These are phyloP conservation scores for Cystofilobasidium capitatum DNA, from an alignment of 768 basidiomycete species.

Conservation along the genomic window DNA sequence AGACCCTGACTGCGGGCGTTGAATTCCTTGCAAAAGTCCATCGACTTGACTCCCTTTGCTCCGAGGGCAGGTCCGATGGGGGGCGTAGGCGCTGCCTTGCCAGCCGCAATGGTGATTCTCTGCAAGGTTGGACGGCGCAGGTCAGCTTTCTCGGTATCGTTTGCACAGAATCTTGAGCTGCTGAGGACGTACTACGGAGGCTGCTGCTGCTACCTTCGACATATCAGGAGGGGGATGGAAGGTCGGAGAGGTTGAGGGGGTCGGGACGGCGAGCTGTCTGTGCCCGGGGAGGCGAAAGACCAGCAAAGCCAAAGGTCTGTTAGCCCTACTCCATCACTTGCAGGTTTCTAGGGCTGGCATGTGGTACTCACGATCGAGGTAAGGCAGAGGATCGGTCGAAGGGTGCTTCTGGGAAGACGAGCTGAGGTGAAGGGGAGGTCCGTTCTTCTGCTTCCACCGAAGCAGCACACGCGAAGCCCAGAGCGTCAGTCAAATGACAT, in stretches of 20 bases:
- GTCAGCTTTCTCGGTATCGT: background rate
- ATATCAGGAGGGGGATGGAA: background rate
- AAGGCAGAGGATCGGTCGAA: background rate
- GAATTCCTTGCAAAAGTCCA: conserved; percentile 99
- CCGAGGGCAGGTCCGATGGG: conserved; percentile 95
- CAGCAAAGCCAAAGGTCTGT: too few species aligned
- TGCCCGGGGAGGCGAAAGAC: background rate
- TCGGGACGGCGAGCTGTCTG: background rate
- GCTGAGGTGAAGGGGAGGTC: too few species aligned
- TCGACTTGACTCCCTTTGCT: conserved; percentile 95
- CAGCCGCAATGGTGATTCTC: conserved; percentile 70
- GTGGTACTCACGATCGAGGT: background rate
- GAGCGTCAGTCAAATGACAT: too few species aligned
- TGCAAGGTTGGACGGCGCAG: conserved; percentile 16
- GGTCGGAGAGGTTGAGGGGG: background rate
- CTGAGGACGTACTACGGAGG: background rate
- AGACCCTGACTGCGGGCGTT: conserved; percentile 92
- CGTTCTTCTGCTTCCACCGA: too few species aligned
- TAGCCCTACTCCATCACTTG: too few species aligned
- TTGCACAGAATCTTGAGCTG: background rate
- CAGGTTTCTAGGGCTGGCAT: background rate
- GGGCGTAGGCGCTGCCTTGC: conserved; percentile 90
- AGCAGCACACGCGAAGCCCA: too few species aligned
- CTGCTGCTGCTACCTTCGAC: background rate
- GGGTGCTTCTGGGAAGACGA: too few species aligned